These are phyloP conservation scores for Pyrenochaeta sp. DNA, from an alignment of 2,329 filamentous ascomycete species.

Conservation along the genomic window DNA sequence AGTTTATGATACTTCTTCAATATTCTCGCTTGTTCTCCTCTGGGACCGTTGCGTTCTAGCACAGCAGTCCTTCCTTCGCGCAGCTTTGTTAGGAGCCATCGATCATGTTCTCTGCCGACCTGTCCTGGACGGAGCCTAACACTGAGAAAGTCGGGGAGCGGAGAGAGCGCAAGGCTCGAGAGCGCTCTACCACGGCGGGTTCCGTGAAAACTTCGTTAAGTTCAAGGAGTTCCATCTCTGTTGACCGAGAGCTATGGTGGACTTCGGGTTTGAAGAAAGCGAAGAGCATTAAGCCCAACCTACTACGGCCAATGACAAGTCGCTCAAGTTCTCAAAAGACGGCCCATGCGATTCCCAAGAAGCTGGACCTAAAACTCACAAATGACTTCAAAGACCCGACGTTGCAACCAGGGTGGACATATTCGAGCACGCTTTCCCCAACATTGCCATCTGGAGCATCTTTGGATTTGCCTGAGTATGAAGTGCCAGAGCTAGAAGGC, in stretches of 20 bases:
- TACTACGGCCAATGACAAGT: slow-evolving; percentile 29
- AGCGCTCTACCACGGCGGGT: slow-evolving; percentile 31
- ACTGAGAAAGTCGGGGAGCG: slow-evolving; percentile 51
- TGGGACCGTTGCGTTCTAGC: slow-evolving; percentile 23
- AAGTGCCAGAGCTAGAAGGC: slow-evolving; percentile 42
- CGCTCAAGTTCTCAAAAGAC: slow-evolving; percentile 20
- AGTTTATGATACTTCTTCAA: not conserved
- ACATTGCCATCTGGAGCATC: slow-evolving; percentile 45
- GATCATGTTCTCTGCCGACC: slow-evolving; percentile 51
- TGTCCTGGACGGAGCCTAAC: slow-evolving; percentile 46
- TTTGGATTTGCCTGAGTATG: slow-evolving; percentile 35
- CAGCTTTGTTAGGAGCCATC: slow-evolving; percentile 1
- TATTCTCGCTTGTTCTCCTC: slow-evolving; percentile 7
- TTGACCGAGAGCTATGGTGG: slow-evolving; percentile 45
- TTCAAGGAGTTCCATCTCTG: slow-evolving; percentile 35
- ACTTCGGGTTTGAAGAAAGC: slow-evolving; percentile 44
- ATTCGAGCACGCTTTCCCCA: slow-evolving; percentile 37
- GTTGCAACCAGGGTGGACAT: slow-evolving; percentile 43
- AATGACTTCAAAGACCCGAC: slow-evolving; percentile 34
- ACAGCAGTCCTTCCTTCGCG: slow-evolving; percentile 6
- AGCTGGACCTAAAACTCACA: slow-evolving; percentile 13
- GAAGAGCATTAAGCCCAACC: slow-evolving; percentile 33
- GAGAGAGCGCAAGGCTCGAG: slow-evolving; percentile 43
- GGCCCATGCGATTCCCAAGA: slow-evolving; percentile 2
- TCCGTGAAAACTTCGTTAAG: slow-evolving; percentile 39